Percentiles rank a stretch among this genome's conserved stretches.
Evolutionary conservation across 192 early-diverging fungal species (phyloP).

Genomic region (Rhizophagus prolifer): DNA sequence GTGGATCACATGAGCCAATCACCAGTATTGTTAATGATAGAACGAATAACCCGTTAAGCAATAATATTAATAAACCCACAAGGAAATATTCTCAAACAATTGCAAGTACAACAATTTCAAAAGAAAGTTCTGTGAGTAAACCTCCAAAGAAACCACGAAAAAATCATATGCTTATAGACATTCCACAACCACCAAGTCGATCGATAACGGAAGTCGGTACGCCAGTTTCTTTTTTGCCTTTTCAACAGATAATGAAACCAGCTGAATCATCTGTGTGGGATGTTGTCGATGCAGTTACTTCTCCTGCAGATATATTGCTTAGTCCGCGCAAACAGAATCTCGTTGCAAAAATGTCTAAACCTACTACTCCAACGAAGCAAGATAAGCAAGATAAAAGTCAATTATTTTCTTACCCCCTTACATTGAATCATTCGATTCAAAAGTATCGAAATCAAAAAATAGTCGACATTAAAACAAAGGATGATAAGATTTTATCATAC

Average conservation of each 20-base stretch:
- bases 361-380: neutral
- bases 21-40: too few species aligned
- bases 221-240: neutral
- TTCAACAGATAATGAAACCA: neutral
- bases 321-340: constrained; percentile 21
- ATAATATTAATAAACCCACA: too few species aligned
- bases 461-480: neutral
- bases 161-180: too few species aligned
- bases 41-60: too few species aligned
- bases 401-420: neutral
- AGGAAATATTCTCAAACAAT: too few species aligned
- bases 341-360: constrained; percentile 16
- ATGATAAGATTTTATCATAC: too few species aligned
- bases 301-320: neutral
- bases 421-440: neutral
- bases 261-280: constrained; percentile 14
- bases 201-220: constrained; percentile 14
- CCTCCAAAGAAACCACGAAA: too few species aligned
- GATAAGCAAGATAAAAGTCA: neutral
- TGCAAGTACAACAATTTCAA: too few species aligned
- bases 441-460: neutral
- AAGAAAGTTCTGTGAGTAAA: too few species aligned
- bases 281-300: constrained; percentile 8
- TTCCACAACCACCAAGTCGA: neutral
- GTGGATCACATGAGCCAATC: too few species aligned